Evolutionary conservation across 345 rosid genomes (phyloP).

Genomic region (Gossypium thurberi): DNA sequence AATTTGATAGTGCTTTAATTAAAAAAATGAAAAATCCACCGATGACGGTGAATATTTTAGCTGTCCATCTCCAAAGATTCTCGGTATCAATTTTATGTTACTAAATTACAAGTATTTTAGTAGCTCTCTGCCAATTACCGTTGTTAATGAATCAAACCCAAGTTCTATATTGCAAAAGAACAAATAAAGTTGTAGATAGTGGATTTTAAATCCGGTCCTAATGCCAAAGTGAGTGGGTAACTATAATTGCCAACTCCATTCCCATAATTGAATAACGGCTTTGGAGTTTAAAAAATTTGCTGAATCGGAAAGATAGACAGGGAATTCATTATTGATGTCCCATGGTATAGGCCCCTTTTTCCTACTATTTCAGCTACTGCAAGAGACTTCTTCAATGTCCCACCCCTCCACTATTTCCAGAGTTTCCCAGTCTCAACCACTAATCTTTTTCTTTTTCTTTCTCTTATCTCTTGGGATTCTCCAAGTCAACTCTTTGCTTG

Average conservation of each 20-base stretch:
- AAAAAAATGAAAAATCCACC: background rate
- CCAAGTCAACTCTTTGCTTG: conserved; percentile 28
- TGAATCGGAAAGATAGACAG: background rate
- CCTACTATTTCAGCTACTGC: background rate
- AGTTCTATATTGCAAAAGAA: too few relatives aligned
- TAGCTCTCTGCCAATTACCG: too few relatives aligned
- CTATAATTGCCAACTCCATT: background rate
- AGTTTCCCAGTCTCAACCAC: conserved; percentile 22
- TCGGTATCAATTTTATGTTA: background rate
- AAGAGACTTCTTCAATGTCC: conserved; percentile 14
- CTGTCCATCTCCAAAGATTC: conserved; percentile 12
- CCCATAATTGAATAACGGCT: background rate
- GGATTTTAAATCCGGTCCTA: background rate
- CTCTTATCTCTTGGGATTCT: conserved; percentile 18
- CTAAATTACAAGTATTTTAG: background rate
- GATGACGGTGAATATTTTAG: background rate
- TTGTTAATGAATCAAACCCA: background rate
- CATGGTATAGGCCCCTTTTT: conserved; percentile 11
- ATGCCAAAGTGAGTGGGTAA: background rate
- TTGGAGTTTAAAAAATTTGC: background rate
- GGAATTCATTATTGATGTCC: conserved; percentile 9
- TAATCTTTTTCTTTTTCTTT: background rate
- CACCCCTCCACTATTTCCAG: conserved; percentile 20
- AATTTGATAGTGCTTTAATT: background rate
- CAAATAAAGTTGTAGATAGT: too few relatives aligned